Evolutionary conservation across 73 alveolate species (phyloP).

Genomic region (Symbiodinium pilosum): DNA sequence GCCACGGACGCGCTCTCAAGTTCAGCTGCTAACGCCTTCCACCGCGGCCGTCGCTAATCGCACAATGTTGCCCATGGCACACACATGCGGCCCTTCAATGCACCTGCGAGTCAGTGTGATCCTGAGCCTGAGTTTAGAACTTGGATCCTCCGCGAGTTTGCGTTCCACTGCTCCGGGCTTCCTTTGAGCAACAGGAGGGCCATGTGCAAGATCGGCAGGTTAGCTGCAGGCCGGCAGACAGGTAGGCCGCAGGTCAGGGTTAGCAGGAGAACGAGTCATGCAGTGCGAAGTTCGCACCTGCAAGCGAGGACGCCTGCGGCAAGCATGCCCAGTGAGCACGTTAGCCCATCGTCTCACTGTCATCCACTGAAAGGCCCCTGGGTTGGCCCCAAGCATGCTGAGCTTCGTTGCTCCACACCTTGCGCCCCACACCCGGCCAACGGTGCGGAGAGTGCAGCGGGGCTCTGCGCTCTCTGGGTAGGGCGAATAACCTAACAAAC

Average conservation of each 20-base stretch:
- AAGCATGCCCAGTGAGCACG: slow-evolving; percentile 28
- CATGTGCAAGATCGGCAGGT: slow-evolving; percentile 2
- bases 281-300: slow-evolving; percentile 5
- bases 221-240: slow-evolving; percentile 25
- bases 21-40: not conserved
- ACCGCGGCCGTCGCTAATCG: slow-evolving; percentile 18
- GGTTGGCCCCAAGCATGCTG: slow-evolving; percentile 25
- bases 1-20: slow-evolving; percentile 7
- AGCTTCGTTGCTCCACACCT: slow-evolving; percentile 3
- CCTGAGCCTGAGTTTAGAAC: not conserved
- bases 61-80: slow-evolving; percentile 22
- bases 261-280: slow-evolving; percentile 15
- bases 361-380: not conserved
- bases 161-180: slow-evolving; percentile 15
- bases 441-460: slow-evolving; percentile 13
- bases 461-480: slow-evolving; percentile 16
- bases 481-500: too few species aligned
- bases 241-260: slow-evolving; percentile 8
- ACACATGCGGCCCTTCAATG: slow-evolving; percentile 3
- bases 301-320: slow-evolving; percentile 13
- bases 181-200: not conserved
- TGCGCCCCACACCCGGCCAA: slow-evolving; percentile 29
- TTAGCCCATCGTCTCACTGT: slow-evolving; percentile 25
- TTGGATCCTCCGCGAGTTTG: not conserved
- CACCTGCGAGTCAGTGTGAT: slow-evolving; percentile 2